Evolutionary conservation across 306 rosid species (phyloP), one percentile per base, ranked within the genome.

Genomic region (Citrullus amarus): DNA sequence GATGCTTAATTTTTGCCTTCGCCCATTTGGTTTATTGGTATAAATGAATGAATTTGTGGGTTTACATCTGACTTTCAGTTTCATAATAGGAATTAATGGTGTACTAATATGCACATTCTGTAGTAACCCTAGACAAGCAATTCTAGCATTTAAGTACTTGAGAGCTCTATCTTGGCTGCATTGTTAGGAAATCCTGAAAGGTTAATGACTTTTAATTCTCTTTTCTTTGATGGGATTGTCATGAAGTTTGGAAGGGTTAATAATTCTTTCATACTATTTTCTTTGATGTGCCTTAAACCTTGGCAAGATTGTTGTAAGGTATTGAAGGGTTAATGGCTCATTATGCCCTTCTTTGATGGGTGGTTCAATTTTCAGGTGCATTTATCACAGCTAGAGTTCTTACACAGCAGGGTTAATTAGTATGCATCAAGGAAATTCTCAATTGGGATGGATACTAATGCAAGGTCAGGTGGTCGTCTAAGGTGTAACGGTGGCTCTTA

Each of bases 401-500:
- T 66, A 34, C 38, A 93, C 96, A 0, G 98, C 96, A 6, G 96
- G 98, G 79, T 83, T 93, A 51, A 85, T 91, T 56, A 93, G 96
- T 80, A 91, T 93, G 85, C 81, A 89, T 79, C 88, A 28, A 85
- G 96, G 98, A 20, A 93, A 93, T 80, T 93, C 98, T 78, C 88
- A 87, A 38, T 73, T 89, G 82, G 98, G 98, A 25, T 94, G 88
- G 91, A 78, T 78, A 86, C 86, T 93, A 78, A 91, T 93, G 98
- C 84, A 96, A 85, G 96, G 94, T 83, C 95, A 96, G 63, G 96
- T 93, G 77, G 92, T 88, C 54, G 93, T 81, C 60, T 95, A 93
- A 81, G 98, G 95, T 78, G 93, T 87, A 55, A 93, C 96, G 0
- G 98, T 89, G 44, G 96, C 93, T 0, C 95, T 91, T 77, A 91